These are phyloP conservation scores for Aspergillus sp. DNA, from an alignment of 2,329 filamentous ascomycete species.

Conservation along the genomic window DNA sequence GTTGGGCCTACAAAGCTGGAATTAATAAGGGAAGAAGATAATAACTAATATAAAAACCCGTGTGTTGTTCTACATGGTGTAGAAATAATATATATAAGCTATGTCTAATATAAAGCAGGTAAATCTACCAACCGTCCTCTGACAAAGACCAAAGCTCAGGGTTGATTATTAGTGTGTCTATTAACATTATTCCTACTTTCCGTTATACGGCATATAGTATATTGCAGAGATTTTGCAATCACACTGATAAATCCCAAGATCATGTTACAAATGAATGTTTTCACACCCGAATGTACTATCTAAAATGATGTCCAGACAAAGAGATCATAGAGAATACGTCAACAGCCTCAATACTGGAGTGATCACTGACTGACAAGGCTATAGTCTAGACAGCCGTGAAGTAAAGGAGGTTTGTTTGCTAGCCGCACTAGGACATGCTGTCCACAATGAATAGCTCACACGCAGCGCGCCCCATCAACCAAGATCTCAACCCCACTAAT, in stretches of 20 bases:
- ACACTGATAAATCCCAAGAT: too few species aligned
- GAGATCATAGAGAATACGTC: too few species aligned
- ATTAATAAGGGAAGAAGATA: too few species aligned
- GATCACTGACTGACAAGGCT: not conserved
- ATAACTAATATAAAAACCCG: too few species aligned
- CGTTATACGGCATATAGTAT: not conserved
- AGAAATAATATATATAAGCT: too few species aligned
- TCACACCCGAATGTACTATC: not conserved
- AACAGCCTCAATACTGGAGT: too few species aligned
- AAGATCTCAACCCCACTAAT: conserved; percentile 18
- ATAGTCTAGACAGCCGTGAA: not conserved
- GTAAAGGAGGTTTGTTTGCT: not conserved
- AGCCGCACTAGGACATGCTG: not conserved
- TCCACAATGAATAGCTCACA: not conserved
- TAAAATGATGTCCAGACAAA: not conserved
- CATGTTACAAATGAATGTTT: not conserved
- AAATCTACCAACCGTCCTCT: too few species aligned
- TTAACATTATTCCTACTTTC: not conserved
- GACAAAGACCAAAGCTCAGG: too few species aligned
- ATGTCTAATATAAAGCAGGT: too few species aligned
- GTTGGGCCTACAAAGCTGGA: too few species aligned
- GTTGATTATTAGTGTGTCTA: not conserved
- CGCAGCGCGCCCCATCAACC: conserved; percentile 17
- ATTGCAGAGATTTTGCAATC: not conserved
- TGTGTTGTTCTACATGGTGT: too few species aligned